Base-by-base conservation (phyloP, 345 rosid species). In the Mercurialis annua region DNA sequence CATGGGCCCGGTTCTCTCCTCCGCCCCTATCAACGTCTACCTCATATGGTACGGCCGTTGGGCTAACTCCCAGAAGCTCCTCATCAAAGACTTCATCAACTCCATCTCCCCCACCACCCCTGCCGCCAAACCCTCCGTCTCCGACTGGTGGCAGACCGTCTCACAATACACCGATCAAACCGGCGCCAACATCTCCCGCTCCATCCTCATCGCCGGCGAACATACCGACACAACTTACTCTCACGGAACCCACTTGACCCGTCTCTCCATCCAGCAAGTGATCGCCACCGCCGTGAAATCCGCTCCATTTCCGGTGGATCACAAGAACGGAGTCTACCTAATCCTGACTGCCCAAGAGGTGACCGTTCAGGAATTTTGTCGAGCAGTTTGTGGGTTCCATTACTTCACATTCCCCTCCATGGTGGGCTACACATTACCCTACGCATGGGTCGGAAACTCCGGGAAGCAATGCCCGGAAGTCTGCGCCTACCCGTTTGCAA, bases 1-100 rank as follows among this genome's bases (percentile, higher is more conserved):
- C 59, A 94, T 94, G 99, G 99, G 99, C 17, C 99, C 99, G 0
- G 99, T 94, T 3, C 95, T 94, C 55, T 86, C 99, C 9, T 85
- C 95, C 10, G 58, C 90, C 0, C 97, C 96, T 2, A 89, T 94
- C 54, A 94, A 89, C 78, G 80, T 94, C 68, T 86, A 91, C 76
- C 78, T 91, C 49, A 83, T 94, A 58, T 94, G 99, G 99, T 94
- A 94, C 83, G 99, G 99, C 27, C 77, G 59, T 0, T 94, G 99
- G 99, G 14, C 85, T 0, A 50, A 27, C 0, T 34, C 85, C 14
- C 96, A 91, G 10, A 87, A 94, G 33, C 76, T 80, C 51, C 80
- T 90, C 55, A 91, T 94, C 71, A 80, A 83, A 51, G 95, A 87
- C 68, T 94, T 94, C 79, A 70, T 94, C 65, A 73, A 71, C 62